Conservation (phyloP, 1,139 yeast species). For the Pichia sp. region DNA sequence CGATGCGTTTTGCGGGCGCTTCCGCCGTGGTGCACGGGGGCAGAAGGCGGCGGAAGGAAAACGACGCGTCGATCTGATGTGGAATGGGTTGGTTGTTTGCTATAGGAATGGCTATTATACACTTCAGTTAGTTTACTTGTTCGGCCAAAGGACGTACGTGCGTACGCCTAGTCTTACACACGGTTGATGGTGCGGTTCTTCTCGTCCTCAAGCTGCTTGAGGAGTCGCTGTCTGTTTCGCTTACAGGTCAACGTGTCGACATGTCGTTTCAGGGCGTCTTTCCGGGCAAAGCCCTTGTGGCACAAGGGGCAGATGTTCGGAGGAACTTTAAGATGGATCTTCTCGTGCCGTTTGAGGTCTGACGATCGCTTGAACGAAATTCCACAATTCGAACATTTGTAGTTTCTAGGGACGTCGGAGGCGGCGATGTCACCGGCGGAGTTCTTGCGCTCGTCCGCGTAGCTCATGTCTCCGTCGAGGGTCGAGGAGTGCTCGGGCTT, state of each 20-base stretch:
- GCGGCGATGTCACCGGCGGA: background rate
- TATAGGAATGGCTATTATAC: background rate
- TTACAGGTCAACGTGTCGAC: conserved; percentile 69
- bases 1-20: background rate
- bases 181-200: background rate
- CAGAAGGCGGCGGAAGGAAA: background rate
- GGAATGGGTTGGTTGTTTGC: background rate
- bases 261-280: conserved; percentile 74
- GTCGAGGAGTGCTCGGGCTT: background rate
- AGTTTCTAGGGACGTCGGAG: conserved; percentile 24
- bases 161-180: background rate
- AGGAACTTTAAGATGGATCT: conserved; percentile 40
- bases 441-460: background rate
- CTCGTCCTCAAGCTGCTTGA: conserved; percentile 17
- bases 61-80: background rate
- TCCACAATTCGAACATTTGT: conserved; percentile 45
- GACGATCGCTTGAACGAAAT: conserved; percentile 58
- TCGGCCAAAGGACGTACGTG: background rate
- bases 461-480: background rate
- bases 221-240: conserved; percentile 53
- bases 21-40: conserved; percentile 4
- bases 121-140: background rate
- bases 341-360: conserved; percentile 62
- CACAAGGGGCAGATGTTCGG: conserved; percentile 71
- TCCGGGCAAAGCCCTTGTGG: conserved; percentile 78